Evolutionary conservation across 768 basidiomycete genomes (phyloP), one percentile per base, ranked within the genome.

Genomic region (Dictyophora rubrovolvata): DNA sequence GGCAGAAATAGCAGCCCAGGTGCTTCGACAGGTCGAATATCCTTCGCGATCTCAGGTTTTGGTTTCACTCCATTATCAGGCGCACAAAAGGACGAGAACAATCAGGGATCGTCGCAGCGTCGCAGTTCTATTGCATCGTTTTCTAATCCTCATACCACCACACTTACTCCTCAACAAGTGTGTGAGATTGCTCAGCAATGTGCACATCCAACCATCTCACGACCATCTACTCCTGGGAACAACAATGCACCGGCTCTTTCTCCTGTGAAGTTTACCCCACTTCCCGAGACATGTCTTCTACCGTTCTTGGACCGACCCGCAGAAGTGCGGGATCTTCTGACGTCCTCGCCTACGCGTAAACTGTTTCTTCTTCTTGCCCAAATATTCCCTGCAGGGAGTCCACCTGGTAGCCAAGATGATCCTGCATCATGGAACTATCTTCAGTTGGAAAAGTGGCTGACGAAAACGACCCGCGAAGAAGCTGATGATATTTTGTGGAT

Each of bases 231-330:
- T 14, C 64, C 60, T 46, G 37, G 46, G 21, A 17, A 21, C n/a
- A 34, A 54, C 21, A 42, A 53, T 47, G 7, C 53, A 22, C 21
- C 47, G 37, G 18, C 17, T 54, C 20, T 56, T 33, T 28, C 74
- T 0, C 81, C 80, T 4, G 79, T 82, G 1, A 81, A 82, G 1
- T 91, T 91, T 67, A 87, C 86, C 0, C 82, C 82, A 0, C 78
- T 93, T 1, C 86, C 87, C 5, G 81, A 83, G 20, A 84, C 89
- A 61, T 80, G 89, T 33, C 85, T 83, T 64, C 81, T 96, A 14
- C 93, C 93, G 0, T 96, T 93, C 71, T 78, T 94, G 62, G 86
- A 94, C 63, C 83, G 93, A 18, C 79, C 89, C 0, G 71, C 74
- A 0, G 93, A 96, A 66, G 90, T 94, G 1, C 63, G 78, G 4